phyloP scores from a whole-genome alignment of 257 asterid species.

The Capsicum chinense region DNA sequence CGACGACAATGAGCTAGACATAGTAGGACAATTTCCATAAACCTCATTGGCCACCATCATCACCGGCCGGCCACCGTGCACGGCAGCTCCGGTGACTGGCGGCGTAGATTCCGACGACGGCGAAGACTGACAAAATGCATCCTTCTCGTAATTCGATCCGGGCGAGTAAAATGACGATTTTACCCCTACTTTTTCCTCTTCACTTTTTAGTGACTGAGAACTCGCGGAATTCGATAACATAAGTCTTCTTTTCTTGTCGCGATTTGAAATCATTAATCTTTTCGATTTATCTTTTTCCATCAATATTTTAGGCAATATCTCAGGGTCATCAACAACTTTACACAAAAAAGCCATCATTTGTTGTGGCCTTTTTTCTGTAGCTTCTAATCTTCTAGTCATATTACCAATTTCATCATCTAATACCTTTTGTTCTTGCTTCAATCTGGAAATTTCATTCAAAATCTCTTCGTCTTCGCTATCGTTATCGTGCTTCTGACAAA shows the following conservation, averaged over 20 bases:
- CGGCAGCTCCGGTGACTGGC: slow-evolving; percentile 34
- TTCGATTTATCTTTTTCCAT: slow-evolving; percentile 52
- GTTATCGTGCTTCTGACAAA: slow-evolving; percentile 27
- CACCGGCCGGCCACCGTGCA: slow-evolving; percentile 34
- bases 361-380: slow-evolving; percentile 86
- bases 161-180: slow-evolving; percentile 51
- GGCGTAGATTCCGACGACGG: slow-evolving; percentile 38
- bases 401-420: slow-evolving; percentile 61
- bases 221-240: not conserved
- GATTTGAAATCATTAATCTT: slow-evolving; percentile 24
- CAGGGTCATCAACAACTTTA: slow-evolving; percentile 76
- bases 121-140: slow-evolving; percentile 39
- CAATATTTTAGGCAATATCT: slow-evolving; percentile 62
- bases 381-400: slow-evolving; percentile 80
- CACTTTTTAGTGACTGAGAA: slow-evolving; percentile 60
- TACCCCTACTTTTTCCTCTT: slow-evolving; percentile 32
- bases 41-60: slow-evolving; percentile 30
- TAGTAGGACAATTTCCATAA: slow-evolving; percentile 21
- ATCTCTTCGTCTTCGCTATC: slow-evolving; percentile 52
- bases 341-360: slow-evolving; percentile 84
- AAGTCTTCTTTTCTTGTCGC: slow-evolving; percentile 58
- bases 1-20: slow-evolving; percentile 33
- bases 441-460: slow-evolving; percentile 46
- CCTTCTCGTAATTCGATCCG: slow-evolving; percentile 41
- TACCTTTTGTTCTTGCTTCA: slow-evolving; percentile 67